These are phyloP conservation scores for Entonaema liquescens DNA, from an alignment of 495 filamentous ascomycete genomes.

Conservation along the genomic window DNA sequence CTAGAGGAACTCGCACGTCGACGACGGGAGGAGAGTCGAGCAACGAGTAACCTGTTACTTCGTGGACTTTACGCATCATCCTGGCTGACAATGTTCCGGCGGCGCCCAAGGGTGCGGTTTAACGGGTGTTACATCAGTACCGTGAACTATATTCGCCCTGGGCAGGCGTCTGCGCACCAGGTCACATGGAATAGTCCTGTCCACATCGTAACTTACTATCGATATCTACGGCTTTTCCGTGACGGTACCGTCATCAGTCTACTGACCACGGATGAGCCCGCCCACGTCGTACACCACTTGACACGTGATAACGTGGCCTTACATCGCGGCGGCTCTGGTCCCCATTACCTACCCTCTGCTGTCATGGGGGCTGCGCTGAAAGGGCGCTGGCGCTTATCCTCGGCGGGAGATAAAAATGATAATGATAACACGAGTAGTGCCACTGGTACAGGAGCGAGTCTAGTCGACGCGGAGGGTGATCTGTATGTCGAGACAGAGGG, in stretches of 20 bases:
- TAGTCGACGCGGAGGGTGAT: slow-evolving; percentile 65
- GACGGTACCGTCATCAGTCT: slow-evolving; percentile 84
- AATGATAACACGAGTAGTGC: neutral
- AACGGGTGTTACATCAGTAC: slow-evolving; percentile 96
- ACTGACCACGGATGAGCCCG: slow-evolving; percentile 79
- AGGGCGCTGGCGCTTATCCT: slow-evolving; percentile 52
- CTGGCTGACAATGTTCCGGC: slow-evolving; percentile 76
- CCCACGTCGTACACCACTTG: slow-evolving; percentile 81
- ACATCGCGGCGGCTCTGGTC: slow-evolving; percentile 31
- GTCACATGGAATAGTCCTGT: slow-evolving; percentile 82
- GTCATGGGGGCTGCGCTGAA: slow-evolving; percentile 49
- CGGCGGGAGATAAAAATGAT: slow-evolving; percentile 30
- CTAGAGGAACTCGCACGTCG: slow-evolving; percentile 40
- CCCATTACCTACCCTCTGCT: slow-evolving; percentile 48
- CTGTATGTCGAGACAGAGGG: slow-evolving; percentile 89
- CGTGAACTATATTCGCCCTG: slow-evolving; percentile 90
- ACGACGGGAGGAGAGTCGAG: slow-evolving; percentile 44
- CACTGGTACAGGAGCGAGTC: slow-evolving; percentile 28
- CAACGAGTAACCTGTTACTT: slow-evolving; percentile 52
- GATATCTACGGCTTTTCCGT: slow-evolving; percentile 93
- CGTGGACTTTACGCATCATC: slow-evolving; percentile 55
- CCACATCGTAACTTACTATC: slow-evolving; percentile 97
- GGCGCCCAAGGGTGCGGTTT: slow-evolving; percentile 87
- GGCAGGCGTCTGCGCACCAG: slow-evolving; percentile 65
- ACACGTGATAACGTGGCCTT: slow-evolving; percentile 52